Conservation (phyloP, 805 yeast genomes). For the Metschnikowia dekortorum region DNA sequence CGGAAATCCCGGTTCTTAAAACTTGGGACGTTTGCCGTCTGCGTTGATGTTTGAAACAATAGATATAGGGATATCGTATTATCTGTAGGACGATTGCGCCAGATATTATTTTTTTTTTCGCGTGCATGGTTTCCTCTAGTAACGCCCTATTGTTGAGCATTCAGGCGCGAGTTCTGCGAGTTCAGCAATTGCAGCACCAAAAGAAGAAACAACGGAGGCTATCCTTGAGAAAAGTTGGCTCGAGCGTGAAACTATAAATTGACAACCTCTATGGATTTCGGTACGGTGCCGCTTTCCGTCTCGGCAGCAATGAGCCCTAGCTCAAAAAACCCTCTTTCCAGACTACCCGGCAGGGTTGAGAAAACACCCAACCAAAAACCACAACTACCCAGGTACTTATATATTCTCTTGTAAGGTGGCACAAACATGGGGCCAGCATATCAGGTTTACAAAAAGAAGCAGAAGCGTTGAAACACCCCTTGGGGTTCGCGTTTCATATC, state of each 20-base stretch:
- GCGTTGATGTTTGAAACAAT: background rate
- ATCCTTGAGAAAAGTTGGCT: background rate
- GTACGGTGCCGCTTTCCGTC: background rate
- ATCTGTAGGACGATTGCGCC: background rate
- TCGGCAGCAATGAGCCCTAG: background rate
- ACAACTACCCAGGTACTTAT: background rate
- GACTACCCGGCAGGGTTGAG: background rate
- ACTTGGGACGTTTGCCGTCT: background rate
- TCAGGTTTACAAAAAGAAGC: background rate
- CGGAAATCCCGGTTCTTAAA: background rate
- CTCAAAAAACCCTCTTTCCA: background rate
- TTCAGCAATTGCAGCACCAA: background rate
- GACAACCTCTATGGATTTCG: too few relatives aligned
- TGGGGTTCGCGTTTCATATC: background rate
- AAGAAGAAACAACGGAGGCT: background rate
- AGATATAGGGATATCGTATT: background rate
- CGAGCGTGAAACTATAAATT: background rate
- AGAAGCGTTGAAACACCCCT: background rate
- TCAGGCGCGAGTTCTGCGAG: background rate
- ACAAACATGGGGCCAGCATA: too few relatives aligned
- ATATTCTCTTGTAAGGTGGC: background rate
- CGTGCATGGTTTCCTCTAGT: background rate
- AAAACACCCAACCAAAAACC: background rate
- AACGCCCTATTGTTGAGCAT: background rate
- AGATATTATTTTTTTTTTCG: background rate